Base-by-base conservation (phyloP, 345 rosid species). In the Brassica cretica region DNA sequence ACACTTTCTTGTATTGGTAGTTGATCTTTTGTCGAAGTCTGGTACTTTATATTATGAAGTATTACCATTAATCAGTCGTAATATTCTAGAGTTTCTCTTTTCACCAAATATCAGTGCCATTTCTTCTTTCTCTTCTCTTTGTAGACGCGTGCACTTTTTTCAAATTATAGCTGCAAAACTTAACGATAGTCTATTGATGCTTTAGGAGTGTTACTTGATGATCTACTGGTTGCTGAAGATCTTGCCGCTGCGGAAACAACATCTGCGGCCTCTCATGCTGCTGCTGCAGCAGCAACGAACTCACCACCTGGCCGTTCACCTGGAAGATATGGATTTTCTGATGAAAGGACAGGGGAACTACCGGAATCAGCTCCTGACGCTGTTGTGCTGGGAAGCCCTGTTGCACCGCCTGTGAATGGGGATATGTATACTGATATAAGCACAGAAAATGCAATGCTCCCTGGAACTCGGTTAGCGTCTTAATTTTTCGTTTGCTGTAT, bases 161-260 rank as follows among this genome's bases (percentile, higher is more conserved):
- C 9, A 6, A 75, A 78, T 8, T 51, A 37, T 66, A 5, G 59
- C 39, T 65, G 55, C 68, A 21, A n/a, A 68, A 32, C 27, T 35
- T 73, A 39, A 73, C 74, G 7, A 46, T 73, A 53, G 2, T 25
- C 49, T 71, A 8, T 75, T 78, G 74, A 16, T 86, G 68, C 75
- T 84, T 19, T 66, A 93, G 99, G 99, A 66, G 98, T 91, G 79
- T 81, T 95, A 86, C 97, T 93, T 75, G 99, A 93, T 90, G 99
- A 95, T 83, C 86, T 95, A 67, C 91, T 95, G 82, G 96, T 93
- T 71, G 93, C 97, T 77, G 99, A 95, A 84, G 99, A 95, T 84
- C 88, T 89, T 69, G 93, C 96, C 74, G 93, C 97, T 55, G 97
- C 96, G 30, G 99, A 95, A 81, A 91, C 98, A 66, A 91, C 97